phyloP scores from a whole-genome alignment of 2,329 filamentous ascomycete genomes.

The Ophiostoma sp. region DNA sequence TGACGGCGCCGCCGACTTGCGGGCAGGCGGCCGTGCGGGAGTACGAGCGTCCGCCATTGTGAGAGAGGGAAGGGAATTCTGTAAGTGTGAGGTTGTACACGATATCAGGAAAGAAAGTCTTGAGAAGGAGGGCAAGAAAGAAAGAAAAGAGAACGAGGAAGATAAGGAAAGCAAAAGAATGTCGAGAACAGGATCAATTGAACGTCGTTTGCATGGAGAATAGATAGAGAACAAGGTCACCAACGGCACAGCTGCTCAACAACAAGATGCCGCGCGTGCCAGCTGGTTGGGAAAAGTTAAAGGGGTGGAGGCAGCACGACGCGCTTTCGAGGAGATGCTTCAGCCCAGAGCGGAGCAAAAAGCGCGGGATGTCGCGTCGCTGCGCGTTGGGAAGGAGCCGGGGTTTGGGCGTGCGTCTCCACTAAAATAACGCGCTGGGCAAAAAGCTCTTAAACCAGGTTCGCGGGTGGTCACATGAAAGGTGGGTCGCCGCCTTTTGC shows the following conservation, averaged over 20 bases:
- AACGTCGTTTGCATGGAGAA: not conserved
- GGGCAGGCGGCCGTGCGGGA: constrained; percentile 40
- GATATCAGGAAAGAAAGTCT: not conserved
- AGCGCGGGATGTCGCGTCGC: constrained; percentile 26
- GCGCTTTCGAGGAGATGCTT: constrained; percentile 18
- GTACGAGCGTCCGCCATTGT: constrained; percentile 40
- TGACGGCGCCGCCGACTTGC: constrained; percentile 48
- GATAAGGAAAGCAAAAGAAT: not conserved
- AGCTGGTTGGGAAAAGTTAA: constrained; percentile 8
- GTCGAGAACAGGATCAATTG: not conserved
- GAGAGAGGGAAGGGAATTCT: not conserved
- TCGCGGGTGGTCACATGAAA: constrained; percentile 22
- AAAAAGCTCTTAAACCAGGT: constrained; percentile 11
- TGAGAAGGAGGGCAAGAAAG: not conserved
- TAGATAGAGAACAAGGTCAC: not conserved
- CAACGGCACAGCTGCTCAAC: not conserved
- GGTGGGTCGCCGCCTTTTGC: not conserved
- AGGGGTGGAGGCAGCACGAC: constrained; percentile 21
- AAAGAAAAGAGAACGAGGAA: not conserved
- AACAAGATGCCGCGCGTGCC: constrained; percentile 2
- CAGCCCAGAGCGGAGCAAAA: not conserved
- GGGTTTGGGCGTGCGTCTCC: not conserved
- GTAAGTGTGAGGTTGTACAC: not conserved
- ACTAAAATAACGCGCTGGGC: constrained; percentile 4
- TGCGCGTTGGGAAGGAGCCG: constrained; percentile 24